A percentile compares a stretch with the other conserved stretches of the same genome.
phyloP scores from a whole-genome alignment of 73 alveolate genomes.

The Tetrahymena elliotti region DNA sequence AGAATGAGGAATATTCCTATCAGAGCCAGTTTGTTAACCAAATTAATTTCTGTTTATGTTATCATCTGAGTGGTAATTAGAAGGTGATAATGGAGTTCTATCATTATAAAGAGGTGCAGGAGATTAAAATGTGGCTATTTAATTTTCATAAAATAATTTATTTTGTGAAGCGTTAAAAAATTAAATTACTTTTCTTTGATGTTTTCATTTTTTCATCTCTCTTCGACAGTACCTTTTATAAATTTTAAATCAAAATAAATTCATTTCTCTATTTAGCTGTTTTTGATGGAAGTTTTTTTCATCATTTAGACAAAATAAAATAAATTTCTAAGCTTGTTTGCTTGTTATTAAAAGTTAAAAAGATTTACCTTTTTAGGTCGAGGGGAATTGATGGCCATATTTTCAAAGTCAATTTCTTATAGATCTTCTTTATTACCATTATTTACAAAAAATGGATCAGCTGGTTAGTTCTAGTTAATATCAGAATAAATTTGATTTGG shows the following conservation, averaged over 20 bases:
- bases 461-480: not conserved
- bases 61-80: not conserved
- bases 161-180: too few species aligned
- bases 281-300: too few species aligned
- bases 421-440: not conserved
- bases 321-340: too few species aligned
- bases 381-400: not conserved
- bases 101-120: not conserved
- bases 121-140: not conserved
- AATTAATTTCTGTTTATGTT: too few species aligned
- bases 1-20: not conserved
- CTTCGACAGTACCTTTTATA: not conserved
- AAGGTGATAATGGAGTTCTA: not conserved
- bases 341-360: too few species aligned
- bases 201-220: not conserved
- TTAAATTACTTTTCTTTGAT: not conserved
- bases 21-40: not conserved
- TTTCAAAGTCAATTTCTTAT: not conserved
- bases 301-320: too few species aligned
- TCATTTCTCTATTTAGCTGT: too few species aligned
- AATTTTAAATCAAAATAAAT: too few species aligned
- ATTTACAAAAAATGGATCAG: not conserved
- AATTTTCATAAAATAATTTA: too few species aligned
- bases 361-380: not conserved
- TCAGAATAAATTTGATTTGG: not conserved